Evolutionary conservation across 495 filamentous ascomycete species (phyloP).

Genomic region (Pseudotulostoma volvatum): DNA sequence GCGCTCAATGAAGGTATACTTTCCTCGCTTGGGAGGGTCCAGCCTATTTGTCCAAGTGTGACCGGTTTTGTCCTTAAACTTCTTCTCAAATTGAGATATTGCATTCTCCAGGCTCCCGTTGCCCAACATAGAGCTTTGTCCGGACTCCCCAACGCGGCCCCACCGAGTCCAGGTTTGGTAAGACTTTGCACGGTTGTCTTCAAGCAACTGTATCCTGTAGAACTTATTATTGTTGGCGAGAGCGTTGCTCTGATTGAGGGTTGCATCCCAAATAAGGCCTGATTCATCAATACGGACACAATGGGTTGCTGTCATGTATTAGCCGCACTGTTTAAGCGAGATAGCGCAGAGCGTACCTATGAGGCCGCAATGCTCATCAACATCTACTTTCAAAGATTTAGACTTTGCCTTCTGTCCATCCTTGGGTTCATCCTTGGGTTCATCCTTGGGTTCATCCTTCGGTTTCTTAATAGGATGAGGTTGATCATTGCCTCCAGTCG

Average conservation of each 20-base stretch:
- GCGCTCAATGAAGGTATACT: conserved; percentile 64
- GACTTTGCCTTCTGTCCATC: conserved; percentile 27
- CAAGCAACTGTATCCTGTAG: conserved; percentile 43
- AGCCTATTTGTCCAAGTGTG: conserved; percentile 47
- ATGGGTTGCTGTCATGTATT: conserved; percentile 10
- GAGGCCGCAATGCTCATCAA: conserved; percentile 31
- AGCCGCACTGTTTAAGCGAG: background rate
- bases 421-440: conserved; percentile 22
- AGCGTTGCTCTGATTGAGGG: conserved; percentile 33
- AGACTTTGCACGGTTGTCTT: conserved; percentile 5
- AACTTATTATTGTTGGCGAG: conserved; percentile 57
- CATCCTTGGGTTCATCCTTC: conserved; percentile 6
- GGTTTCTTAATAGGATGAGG: background rate
- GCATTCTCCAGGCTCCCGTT: conserved; percentile 28
- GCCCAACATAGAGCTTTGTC: conserved; percentile 37
- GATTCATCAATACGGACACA: conserved; percentile 47
- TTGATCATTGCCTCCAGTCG: background rate
- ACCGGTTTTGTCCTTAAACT: conserved; percentile 68
- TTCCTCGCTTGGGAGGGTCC: conserved; percentile 39
- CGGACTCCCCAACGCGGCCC: conserved; percentile 63
- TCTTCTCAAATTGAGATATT: conserved; percentile 41
- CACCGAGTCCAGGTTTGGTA: conserved; percentile 53
- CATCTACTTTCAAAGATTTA: conserved; percentile 25
- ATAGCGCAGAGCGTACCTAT: conserved; percentile 1
- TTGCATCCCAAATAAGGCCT: conserved; percentile 45